Evolutionary conservation across 257 asterid genomes (phyloP).

Genomic region (Perilla frutescens): DNA sequence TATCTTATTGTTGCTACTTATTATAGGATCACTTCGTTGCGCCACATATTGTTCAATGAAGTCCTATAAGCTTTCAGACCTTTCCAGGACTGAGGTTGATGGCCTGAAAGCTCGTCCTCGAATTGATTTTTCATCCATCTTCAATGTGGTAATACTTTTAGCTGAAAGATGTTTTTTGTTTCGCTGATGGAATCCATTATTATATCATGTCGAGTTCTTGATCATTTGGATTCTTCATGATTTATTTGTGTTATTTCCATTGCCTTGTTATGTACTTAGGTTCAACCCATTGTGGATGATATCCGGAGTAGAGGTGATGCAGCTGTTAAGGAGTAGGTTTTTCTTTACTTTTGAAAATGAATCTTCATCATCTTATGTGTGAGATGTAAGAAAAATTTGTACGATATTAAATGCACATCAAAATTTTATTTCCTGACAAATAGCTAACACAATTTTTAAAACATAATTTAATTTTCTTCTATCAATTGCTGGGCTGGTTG

Average conservation of each 20-base stretch:
- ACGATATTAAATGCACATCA: constrained; percentile 5
- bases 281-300: constrained; percentile 94
- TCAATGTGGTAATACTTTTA: constrained; percentile 63
- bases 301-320: constrained; percentile 84
- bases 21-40: constrained; percentile 55
- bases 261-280: constrained; percentile 50
- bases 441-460: constrained; percentile 5
- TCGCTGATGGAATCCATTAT: constrained; percentile 20
- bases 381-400: constrained; percentile 21
- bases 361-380: constrained; percentile 26
- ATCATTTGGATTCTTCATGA: neutral
- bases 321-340: constrained; percentile 91
- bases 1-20: constrained; percentile 32
- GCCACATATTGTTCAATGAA: constrained; percentile 73
- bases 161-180: neutral
- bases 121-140: constrained; percentile 83
- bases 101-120: constrained; percentile 90
- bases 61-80: constrained; percentile 86
- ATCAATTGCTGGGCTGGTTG: neutral
- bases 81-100: constrained; percentile 72
- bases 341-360: constrained; percentile 38
- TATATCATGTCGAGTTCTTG: constrained; percentile 18
- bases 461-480: neutral
- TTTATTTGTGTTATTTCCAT: constrained; percentile 1
- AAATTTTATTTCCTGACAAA: neutral